Base-by-base conservation (phyloP, 176 grass and related monocot genomes). In the Themeda triandra region DNA sequence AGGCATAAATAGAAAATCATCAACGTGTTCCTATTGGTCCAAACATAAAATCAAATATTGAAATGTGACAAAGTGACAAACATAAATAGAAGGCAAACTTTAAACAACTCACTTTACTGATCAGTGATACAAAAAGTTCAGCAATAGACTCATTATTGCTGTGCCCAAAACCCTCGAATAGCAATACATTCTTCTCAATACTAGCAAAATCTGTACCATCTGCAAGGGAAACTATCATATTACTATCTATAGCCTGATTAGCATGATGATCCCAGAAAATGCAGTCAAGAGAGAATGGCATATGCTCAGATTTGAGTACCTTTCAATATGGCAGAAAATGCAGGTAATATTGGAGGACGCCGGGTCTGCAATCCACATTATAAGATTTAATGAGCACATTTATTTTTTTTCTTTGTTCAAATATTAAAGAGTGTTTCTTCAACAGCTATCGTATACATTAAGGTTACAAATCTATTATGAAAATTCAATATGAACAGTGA, bases 281-380 rank as follows among this genome's bases (percentile, higher is more conserved):
- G 27, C 37, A 71, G 21, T 45, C 56, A 44, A 36, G 46, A 53
- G 75, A 66, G 54, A 82, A 78, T 65, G 58, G 3, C 33, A 71
- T 66, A 27, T 25, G 62, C 33, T 41, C 39, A 32, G 83, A 44
- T 71, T 53, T 64, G 33, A 56, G 77, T 90, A 98, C 93, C 96
- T 95, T 90, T 95, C 82, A 98, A 80, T 66, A 98, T 71, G 48
- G n/a, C 83, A 85, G 79, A 93, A 87, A 98, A 95, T 24, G 86
- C 89, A 90, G 96, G 96, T 66, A 98, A 81, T 90, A 98, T 92
- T 70, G 93, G 93, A 87, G 93, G 96, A 66, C 80, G 49, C 63
- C 87, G 89, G 59, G 93, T 95, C 96, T 98, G 93, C 80, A 88
- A 29, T 79, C 73, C 85, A 88, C 64, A 85, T 78, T 83, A 66